Evolutionary conservation across 805 yeast species (phyloP).

Genomic region (Citeromyces nyonsensis): DNA sequence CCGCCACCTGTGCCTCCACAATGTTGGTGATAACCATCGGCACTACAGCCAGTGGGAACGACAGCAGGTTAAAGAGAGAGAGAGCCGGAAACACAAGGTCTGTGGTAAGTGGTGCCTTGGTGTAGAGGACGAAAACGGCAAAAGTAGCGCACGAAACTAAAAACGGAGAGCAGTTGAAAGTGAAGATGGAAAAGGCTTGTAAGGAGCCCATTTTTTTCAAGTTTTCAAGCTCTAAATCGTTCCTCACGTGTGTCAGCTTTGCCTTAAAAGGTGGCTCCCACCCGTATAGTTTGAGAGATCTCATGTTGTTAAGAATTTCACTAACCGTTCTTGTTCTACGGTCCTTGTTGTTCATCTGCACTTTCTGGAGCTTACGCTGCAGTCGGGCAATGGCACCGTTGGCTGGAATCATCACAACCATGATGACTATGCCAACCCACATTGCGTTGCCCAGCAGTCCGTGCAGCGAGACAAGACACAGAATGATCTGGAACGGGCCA

Average conservation of each 20-base stretch:
- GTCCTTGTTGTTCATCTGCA: slow-evolving; percentile 51
- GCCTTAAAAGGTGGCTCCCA: slow-evolving; percentile 56
- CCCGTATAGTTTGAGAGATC: slow-evolving; percentile 50
- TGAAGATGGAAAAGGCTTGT: slow-evolving; percentile 30
- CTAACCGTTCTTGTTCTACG: slow-evolving; percentile 39
- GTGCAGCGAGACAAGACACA: slow-evolving; percentile 39
- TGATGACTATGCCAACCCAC: slow-evolving; percentile 36
- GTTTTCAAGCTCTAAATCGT: slow-evolving; percentile 38
- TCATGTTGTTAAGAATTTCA: slow-evolving; percentile 44
- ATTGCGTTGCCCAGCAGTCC: slow-evolving; percentile 42
- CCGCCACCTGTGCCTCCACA: slow-evolving; percentile 43
- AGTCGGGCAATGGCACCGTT: slow-evolving; percentile 30
- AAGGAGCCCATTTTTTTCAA: slow-evolving; percentile 29
- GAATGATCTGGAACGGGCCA: slow-evolving; percentile 38
- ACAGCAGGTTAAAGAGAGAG: slow-evolving; percentile 39
- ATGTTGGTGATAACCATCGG: slow-evolving; percentile 41
- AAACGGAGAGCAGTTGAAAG: slow-evolving; percentile 53
- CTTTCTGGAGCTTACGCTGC: slow-evolving; percentile 27
- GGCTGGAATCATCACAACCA: slow-evolving; percentile 41
- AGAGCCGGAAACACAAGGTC: slow-evolving; percentile 59
- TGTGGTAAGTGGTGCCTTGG: slow-evolving; percentile 38
- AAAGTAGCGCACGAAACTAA: slow-evolving; percentile 49
- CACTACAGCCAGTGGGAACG: slow-evolving; percentile 41
- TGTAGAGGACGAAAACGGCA: slow-evolving; percentile 29
- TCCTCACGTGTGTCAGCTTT: slow-evolving; percentile 35